Percentiles rank a stretch among this genome's conserved stretches.
These are phyloP conservation scores for Debaryomycetaceae sp. DNA, from an alignment of 1,139 yeast genomes.

Conservation along the genomic window DNA sequence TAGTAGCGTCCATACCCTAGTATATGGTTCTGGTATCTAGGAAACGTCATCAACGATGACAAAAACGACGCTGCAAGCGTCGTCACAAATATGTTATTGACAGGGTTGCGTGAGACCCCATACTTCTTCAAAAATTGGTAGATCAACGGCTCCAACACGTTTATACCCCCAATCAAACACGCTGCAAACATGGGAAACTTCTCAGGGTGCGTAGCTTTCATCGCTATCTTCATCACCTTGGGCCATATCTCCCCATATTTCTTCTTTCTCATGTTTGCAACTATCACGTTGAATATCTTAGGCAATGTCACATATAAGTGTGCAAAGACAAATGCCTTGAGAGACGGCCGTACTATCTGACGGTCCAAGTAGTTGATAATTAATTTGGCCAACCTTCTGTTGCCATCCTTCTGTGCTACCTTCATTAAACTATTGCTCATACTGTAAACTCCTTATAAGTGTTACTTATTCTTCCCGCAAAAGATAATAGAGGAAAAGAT, in stretches of 20 bases:
- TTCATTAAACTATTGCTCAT: neutral
- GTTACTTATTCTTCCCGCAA: no score
- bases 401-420: neutral
- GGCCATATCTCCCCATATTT: conserved; percentile 14
- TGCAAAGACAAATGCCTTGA: conserved; percentile 32
- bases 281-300: conserved; percentile 19
- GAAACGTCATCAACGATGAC: conserved; percentile 26
- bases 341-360: conserved; percentile 22
- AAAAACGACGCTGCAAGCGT: conserved; percentile 29
- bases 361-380: conserved; percentile 3
- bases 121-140: conserved; percentile 13
- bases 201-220: conserved; percentile 25
- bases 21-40: conserved; percentile 29
- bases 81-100: conserved; percentile 23
- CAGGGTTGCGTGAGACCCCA: conserved; percentile 11
- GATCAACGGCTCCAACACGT: conserved; percentile 32
- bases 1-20: conserved; percentile 26
- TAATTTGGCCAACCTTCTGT: neutral
- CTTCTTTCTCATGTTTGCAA: conserved; percentile 16
- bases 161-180: conserved; percentile 26
- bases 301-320: conserved; percentile 34
- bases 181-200: conserved; percentile 34
- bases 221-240: conserved; percentile 13
- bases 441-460: neutral
- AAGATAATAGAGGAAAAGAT: no score